Percentiles rank a stretch among this genome's conserved stretches.
Evolutionary conservation across 2,329 filamentous ascomycete genomes (phyloP).

Genomic region (Aspergillus ochraceus): DNA sequence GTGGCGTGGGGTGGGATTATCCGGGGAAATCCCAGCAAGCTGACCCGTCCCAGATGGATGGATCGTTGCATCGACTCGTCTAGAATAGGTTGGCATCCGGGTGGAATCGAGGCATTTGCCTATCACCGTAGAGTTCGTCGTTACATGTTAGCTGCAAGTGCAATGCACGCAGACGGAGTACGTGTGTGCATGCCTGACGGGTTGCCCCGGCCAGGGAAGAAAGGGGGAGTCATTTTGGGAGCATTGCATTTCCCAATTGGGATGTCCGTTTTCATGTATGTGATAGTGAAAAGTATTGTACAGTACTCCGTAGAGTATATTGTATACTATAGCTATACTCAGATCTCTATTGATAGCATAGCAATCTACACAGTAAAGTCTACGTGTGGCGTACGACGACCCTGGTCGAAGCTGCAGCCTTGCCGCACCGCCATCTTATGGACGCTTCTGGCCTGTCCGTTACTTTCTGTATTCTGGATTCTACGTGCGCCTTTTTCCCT

Average conservation of each 20-base stretch:
- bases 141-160: not conserved
- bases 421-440: conserved; percentile 10
- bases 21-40: conserved; percentile 16
- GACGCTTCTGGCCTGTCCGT: conserved; percentile 1
- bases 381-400: conserved; percentile 16
- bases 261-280: not conserved
- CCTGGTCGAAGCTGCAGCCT: conserved; percentile 17
- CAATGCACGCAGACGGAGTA: not conserved
- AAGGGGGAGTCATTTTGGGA: conserved; percentile 12
- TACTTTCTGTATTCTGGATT: not conserved
- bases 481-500: not conserved
- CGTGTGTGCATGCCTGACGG: not conserved
- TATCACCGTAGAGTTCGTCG: not conserved
- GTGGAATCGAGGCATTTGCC: not conserved
- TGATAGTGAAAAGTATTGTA: no score
- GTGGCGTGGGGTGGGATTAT: conserved; percentile 22
- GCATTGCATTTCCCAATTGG: not conserved
- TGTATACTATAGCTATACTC: no score
- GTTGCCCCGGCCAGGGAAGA: not conserved
- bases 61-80: not conserved
- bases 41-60: not conserved
- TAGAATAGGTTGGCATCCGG: not conserved
- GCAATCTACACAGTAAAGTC: not conserved
- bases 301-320: no score
- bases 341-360: not conserved